Base-by-base conservation (phyloP, 208 protist genomes). In the Herpetomonas muscarum region DNA sequence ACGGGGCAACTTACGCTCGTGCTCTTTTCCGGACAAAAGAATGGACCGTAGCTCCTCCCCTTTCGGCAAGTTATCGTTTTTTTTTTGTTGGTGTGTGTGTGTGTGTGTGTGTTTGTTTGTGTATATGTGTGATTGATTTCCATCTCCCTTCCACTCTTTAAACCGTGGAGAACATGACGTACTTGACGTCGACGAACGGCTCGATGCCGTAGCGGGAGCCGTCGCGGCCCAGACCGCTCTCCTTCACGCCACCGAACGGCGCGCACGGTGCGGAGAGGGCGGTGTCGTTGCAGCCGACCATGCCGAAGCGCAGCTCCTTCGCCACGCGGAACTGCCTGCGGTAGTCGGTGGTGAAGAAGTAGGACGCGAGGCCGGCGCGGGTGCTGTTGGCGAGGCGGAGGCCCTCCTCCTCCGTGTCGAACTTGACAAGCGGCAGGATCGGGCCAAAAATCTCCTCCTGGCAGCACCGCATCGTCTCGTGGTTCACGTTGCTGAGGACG, bases 221-320 rank as follows among this genome's bases (percentile, higher is more conserved):
- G 54, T 97, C 91, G 9, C 83, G 79, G 15, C 91, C 93, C 19
- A 96, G 72, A 22, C 93, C 93, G 57, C 76, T 87, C 26, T 92
- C 82, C 70, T 97, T 97, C 24, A 92, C 56, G 3, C 91, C 93
- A 37, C 93, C 93, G 61, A 96, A 97, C 26, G 93, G 93, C 0
- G 79, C 70, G 36, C 42, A 55, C 10, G 87, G 74, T 13, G 54
- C 66, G 17, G 87, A 86, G 26, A 90, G 49, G 42, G 54, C 64
- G 24, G 56, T 66, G 60, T 91, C 86, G 64, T 96, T 94, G 28
- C 92, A 65, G 30, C 86, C 90, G 19, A 94, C 71, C 79, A 96
- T 91, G 49, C 93, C 93, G 57, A 80, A 85, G 13, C 79, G 70
- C 28, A 96, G 69, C 30, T 74, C 70, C 25, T 71, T 70, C 19